Percentiles rank a stretch among this genome's conserved stretches.
These are phyloP conservation scores for Gryganskiella cystojenkinii DNA, from an alignment of 192 early-diverging fungal genomes.

Conservation along the genomic window DNA sequence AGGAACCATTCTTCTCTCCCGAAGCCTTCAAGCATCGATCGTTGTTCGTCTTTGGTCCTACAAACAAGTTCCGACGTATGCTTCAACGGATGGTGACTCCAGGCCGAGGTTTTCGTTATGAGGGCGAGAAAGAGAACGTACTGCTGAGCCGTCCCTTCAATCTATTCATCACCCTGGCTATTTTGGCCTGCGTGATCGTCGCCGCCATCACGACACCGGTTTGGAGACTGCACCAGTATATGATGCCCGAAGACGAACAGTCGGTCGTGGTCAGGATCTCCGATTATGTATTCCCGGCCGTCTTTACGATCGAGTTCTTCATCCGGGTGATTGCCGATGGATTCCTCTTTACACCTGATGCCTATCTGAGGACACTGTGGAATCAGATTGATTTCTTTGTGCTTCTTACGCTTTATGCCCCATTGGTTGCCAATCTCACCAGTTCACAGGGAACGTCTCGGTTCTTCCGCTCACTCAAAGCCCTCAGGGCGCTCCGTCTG, in stretches of 20 bases:
- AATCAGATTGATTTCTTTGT: conserved; percentile 72
- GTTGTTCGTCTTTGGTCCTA: conserved; percentile 61
- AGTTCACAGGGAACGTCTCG: conserved; percentile 55
- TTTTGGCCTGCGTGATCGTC: conserved; percentile 60
- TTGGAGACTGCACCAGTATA: conserved; percentile 56
- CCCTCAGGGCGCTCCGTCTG: conserved; percentile 65
- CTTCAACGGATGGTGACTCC: conserved; percentile 64
- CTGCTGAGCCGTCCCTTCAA: conserved; percentile 58
- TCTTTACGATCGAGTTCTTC: conserved; percentile 65
- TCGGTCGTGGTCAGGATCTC: conserved; percentile 38
- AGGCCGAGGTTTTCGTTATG: conserved; percentile 58
- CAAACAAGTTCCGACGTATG: conserved; percentile 55
- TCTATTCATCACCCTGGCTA: conserved; percentile 56
- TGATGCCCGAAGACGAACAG: not conserved
- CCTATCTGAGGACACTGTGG: conserved; percentile 65
- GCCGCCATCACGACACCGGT: conserved; percentile 58
- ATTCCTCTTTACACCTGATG: conserved; percentile 69
- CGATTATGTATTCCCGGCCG: conserved; percentile 59
- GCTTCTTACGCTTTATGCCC: conserved; percentile 62
- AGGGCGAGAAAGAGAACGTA: conserved; percentile 53
- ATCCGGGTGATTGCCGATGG: conserved; percentile 70
- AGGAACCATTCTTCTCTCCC: conserved; percentile 12
- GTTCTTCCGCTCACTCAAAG: conserved; percentile 66
- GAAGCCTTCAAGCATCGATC: conserved; percentile 52
- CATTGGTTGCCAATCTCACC: conserved; percentile 50